These are phyloP conservation scores for Endoconidiophora polonica DNA, from an alignment of 2,329 filamentous ascomycete genomes.

Conservation along the genomic window DNA sequence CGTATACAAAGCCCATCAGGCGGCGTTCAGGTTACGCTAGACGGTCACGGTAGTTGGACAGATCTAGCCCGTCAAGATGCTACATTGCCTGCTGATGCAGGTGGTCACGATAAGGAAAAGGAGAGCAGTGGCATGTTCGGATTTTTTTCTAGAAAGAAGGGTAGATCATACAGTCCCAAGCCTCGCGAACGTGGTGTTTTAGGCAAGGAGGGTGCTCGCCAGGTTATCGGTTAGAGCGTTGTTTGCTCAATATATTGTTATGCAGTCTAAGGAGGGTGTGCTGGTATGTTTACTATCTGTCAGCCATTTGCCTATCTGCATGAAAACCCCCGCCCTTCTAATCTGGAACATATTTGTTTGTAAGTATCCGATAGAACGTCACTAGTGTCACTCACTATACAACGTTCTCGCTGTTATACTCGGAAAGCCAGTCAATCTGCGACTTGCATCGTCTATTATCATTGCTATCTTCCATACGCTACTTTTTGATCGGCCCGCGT, in stretches of 20 bases:
- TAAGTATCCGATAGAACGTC: too few relatives aligned
- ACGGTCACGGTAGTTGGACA: constrained; percentile 80
- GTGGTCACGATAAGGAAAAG: constrained; percentile 33
- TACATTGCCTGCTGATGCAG: constrained; percentile 53
- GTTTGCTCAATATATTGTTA: background rate
- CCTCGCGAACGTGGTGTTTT: constrained; percentile 84
- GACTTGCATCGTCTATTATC: too few relatives aligned
- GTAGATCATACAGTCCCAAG: constrained; percentile 79
- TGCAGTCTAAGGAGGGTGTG: background rate
- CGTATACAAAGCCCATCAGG: constrained; percentile 63
- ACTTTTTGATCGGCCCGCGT: too few relatives aligned
- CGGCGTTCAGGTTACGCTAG: constrained; percentile 79
- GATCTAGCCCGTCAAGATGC: constrained; percentile 74
- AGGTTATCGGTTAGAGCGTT: constrained; percentile 46
- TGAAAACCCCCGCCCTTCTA: too few relatives aligned
- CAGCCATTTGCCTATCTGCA: background rate
- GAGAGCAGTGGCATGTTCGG: constrained; percentile 72
- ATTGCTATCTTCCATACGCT: too few relatives aligned
- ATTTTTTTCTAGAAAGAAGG: constrained; percentile 78
- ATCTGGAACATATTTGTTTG: too few relatives aligned
- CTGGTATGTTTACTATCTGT: background rate
- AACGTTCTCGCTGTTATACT: too few relatives aligned
- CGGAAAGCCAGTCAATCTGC: too few relatives aligned
- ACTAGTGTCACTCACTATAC: too few relatives aligned
- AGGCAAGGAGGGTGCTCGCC: constrained; percentile 83